phyloP scores from a whole-genome alignment of 2,329 filamentous ascomycete genomes.

The Celoporthe dispersa region DNA sequence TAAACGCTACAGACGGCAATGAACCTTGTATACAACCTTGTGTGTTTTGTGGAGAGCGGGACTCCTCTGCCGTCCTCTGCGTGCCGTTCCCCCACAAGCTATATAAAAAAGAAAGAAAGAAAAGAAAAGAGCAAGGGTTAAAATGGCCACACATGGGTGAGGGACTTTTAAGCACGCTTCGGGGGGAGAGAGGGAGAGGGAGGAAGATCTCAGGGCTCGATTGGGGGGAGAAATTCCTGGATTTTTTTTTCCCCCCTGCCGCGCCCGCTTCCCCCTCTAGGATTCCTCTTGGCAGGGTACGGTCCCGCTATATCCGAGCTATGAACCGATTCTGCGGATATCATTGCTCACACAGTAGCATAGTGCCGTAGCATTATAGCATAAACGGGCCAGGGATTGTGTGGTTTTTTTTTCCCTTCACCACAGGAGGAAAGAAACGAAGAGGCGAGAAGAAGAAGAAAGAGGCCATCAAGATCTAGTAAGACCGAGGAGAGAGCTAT shows the following conservation, averaged over 20 bases:
- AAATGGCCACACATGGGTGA: too few relatives aligned
- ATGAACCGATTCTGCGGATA: background rate
- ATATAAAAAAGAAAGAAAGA: too few relatives aligned
- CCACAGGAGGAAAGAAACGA: background rate
- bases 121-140: background rate
- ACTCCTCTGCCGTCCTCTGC: background rate
- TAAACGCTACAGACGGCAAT: background rate
- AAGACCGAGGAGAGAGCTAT: too few relatives aligned
- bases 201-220: background rate
- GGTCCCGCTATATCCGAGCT: background rate
- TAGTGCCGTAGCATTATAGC: background rate
- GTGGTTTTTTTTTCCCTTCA: background rate
- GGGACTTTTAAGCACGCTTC: background rate
- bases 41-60: background rate
- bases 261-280: too few relatives aligned
- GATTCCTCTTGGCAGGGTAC: background rate
- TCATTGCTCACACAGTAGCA: background rate
- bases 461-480: too few relatives aligned
- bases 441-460: background rate
- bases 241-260: background rate
- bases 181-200: background rate
- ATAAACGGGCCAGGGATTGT: background rate
- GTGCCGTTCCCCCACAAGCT: background rate
- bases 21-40: slow-evolving; percentile 1
- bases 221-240: background rate